Percentiles rank a stretch among this genome's conserved stretches.
These are phyloP conservation scores for Kwoniella europaea DNA, from an alignment of 768 basidiomycete species.

Conservation along the genomic window DNA sequence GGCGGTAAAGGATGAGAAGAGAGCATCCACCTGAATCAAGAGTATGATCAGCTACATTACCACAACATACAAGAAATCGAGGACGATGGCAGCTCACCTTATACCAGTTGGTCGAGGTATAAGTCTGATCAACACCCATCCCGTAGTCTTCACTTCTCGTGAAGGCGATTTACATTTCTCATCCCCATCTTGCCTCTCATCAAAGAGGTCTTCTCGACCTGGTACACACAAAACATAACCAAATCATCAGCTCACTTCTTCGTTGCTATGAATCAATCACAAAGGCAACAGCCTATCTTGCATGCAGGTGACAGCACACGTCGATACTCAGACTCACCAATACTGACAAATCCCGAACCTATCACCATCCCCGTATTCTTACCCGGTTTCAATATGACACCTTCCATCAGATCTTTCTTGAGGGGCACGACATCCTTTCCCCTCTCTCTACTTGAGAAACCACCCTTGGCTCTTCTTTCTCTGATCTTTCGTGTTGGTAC, in stretches of 20 bases:
- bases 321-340: slow-evolving; percentile 35
- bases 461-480: slow-evolving; percentile 28
- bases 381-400: slow-evolving; percentile 40
- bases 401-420: slow-evolving; percentile 50
- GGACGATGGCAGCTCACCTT: slow-evolving; percentile 31
- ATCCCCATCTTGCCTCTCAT: slow-evolving; percentile 19
- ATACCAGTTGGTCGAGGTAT: slow-evolving; percentile 53
- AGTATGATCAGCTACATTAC: neutral
- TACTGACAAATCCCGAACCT: slow-evolving; percentile 47
- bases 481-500: slow-evolving; percentile 27
- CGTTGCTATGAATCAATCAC: no score
- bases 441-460: slow-evolving; percentile 26
- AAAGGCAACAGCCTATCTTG: no score
- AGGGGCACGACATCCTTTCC: slow-evolving; percentile 46
- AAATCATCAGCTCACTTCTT: neutral
- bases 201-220: slow-evolving; percentile 51
- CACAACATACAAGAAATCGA: neutral
- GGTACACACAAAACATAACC: neutral
- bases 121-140: slow-evolving; percentile 56
- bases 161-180: slow-evolving; percentile 28
- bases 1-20: slow-evolving; percentile 54
- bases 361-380: slow-evolving; percentile 26
- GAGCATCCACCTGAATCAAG: slow-evolving; percentile 44
- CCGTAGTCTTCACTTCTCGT: slow-evolving; percentile 55
- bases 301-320: no score